Evolutionary conservation across 495 filamentous ascomycete species (phyloP), one percentile per base, ranked within the genome.

Genomic region (Echria macrotheca): DNA sequence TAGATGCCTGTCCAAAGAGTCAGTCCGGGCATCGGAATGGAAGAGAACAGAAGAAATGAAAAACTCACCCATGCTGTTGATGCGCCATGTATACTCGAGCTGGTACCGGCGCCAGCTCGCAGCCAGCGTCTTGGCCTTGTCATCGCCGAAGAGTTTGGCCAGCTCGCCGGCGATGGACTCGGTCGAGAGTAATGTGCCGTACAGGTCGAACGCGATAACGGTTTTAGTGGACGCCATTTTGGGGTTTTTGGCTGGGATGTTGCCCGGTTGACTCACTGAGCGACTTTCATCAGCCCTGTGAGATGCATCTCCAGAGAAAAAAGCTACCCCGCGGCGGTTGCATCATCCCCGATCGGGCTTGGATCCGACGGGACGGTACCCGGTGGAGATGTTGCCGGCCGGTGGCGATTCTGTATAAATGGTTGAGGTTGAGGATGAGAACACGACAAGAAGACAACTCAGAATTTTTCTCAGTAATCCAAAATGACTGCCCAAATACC

Each of bases 1-100:
- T 87, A 89, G 40, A 68, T 50, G 26, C 72, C 82, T 86, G 44
- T 6, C 10, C 10, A 33, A n/a, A 14, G 18, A 26, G 46, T 29
- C 28, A 28, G 36, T 47, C 21, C 35, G 41, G 23, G 37, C 19
- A 8, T 17, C 19, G 36, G 14, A 25, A 21, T 15, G 36, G 17
- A 29, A 28, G 6, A 24, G 18, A 12, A 8, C 0, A 5, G 23
- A 26, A 41, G 25, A 8, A 36, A 23, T 10, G 21, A 9, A n/a
- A n/a, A n/a, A 58, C 64, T 35, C 66, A 86, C 86, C 70, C 86
- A 91, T 91, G 77, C 81, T 86, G 56, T 85, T 91, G 52, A 86
- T 63, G 37, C 86, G 67, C 86, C 86, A 93, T 28, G 87, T 87
- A 54, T 91, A 93, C 65, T 89, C 87, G 15, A 95, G 72, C 61